A percentile compares a stretch with the other conserved stretches of the same genome.
phyloP scores from a whole-genome alignment of 2,329 filamentous ascomycete genomes.

The Westerdykella ornata region DNA sequence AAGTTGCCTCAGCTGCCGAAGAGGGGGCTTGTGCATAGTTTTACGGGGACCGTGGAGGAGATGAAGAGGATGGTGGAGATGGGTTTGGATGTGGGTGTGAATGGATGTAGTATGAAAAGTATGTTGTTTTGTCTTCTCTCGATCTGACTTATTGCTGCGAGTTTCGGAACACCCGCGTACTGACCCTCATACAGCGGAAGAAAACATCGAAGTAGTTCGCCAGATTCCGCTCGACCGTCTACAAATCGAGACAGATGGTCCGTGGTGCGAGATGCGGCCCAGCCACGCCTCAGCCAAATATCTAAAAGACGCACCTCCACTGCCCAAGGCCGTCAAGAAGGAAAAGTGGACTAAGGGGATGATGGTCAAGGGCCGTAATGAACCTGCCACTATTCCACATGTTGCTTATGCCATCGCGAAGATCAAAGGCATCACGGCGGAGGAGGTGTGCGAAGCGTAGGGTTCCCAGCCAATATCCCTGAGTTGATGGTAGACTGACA shows the following conservation, averaged over 20 bases:
- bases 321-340: slow-evolving; percentile 86
- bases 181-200: slow-evolving; percentile 22
- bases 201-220: slow-evolving; percentile 80
- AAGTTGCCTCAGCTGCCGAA: slow-evolving; percentile 61
- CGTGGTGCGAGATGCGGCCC: slow-evolving; percentile 91
- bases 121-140: slow-evolving; percentile 1
- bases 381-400: slow-evolving; percentile 77
- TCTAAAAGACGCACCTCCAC: slow-evolving; percentile 59
- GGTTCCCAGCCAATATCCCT: slow-evolving; percentile 24
- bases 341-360: slow-evolving; percentile 83
- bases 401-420: slow-evolving; percentile 84
- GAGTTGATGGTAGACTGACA: background rate
- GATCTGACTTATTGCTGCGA: no score
- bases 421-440: slow-evolving; percentile 71
- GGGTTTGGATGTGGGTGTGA: slow-evolving; percentile 87
- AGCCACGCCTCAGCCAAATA: slow-evolving; percentile 79
- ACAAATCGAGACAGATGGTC: slow-evolving; percentile 95
- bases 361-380: slow-evolving; percentile 93
- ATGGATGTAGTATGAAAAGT: slow-evolving; percentile 92
- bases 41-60: slow-evolving; percentile 82
- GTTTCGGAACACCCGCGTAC: no score
- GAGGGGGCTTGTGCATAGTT: slow-evolving; percentile 85
- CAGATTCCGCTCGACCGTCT: slow-evolving; percentile 70
- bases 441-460: slow-evolving; percentile 76
- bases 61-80: slow-evolving; percentile 73